Conservation (phyloP, 129 eudicot genomes). For the Pulicaria dysenterica region DNA sequence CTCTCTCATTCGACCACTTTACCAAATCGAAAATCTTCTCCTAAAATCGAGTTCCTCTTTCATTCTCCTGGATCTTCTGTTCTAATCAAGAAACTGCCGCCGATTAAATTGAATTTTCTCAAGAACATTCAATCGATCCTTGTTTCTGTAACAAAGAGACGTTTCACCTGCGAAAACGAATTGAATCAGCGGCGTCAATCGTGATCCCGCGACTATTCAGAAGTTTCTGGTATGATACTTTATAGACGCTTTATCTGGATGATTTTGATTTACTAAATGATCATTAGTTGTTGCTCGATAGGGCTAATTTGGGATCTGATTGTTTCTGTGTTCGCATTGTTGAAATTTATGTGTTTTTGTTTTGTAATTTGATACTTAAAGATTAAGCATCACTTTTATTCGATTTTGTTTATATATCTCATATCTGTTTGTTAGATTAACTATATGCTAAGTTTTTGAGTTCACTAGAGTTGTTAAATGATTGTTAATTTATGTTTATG, state of each 20-base stretch:
- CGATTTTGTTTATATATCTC: neutral
- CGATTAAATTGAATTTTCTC: constrained; percentile 1
- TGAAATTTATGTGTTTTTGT: constrained; percentile 25
- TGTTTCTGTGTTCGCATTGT: constrained; percentile 50
- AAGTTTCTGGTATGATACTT: constrained; percentile 37
- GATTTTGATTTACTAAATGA: constrained; percentile 2
- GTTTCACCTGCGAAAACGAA: constrained; percentile 23
- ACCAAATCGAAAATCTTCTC: too few species aligned
- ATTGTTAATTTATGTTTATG: neutral
- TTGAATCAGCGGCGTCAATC: constrained; percentile 15
- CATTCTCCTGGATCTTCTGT: constrained; percentile 26
- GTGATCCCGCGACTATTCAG: constrained; percentile 34
- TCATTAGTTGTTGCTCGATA: constrained; percentile 1
- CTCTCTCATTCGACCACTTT: too few species aligned
- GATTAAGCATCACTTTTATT: constrained; percentile 9
- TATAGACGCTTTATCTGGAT: neutral
- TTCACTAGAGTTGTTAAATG: constrained; percentile 14
- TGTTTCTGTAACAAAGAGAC: neutral
- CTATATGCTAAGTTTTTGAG: neutral
- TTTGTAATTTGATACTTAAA: neutral
- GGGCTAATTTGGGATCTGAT: constrained; percentile 55
- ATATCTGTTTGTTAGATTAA: constrained; percentile 12
- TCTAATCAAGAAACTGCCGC: constrained; percentile 8
- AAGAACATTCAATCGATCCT: neutral
- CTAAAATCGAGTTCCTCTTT: neutral